Evolutionary conservation across 2,329 filamentous ascomycete species (phyloP).

Genomic region (Sporothrix curviconia): DNA sequence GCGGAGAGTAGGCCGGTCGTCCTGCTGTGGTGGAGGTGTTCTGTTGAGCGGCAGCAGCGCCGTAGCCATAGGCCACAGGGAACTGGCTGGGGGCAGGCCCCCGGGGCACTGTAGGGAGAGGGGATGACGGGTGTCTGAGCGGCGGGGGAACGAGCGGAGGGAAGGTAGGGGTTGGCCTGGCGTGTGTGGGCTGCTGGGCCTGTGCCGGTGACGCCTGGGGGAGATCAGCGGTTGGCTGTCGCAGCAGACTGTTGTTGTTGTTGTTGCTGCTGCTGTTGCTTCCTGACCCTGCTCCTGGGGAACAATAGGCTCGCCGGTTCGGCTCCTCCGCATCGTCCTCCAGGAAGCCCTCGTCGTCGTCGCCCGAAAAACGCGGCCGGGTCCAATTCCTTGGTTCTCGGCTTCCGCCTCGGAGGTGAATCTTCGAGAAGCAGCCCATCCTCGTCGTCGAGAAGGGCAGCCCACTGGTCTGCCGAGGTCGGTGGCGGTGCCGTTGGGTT

Average conservation of each 20-base stretch:
- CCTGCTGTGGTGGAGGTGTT: conserved; percentile 23
- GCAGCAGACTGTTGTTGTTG: background rate
- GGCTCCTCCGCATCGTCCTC: conserved; percentile 55
- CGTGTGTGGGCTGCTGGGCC: conserved; percentile 4
- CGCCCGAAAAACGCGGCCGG: conserved; percentile 63
- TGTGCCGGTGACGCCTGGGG: conserved; percentile 12
- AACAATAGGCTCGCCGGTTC: conserved; percentile 16
- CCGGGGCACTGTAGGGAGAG: background rate
- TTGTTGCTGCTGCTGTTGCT: background rate
- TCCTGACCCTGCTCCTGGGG: conserved; percentile 22
- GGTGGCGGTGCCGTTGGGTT: conserved; percentile 34
- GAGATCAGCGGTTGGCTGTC: conserved; percentile 15
- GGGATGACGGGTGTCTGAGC: conserved; percentile 3
- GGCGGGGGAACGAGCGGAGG: conserved; percentile 11
- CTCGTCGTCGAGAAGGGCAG: conserved; percentile 70
- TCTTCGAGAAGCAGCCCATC: conserved; percentile 61
- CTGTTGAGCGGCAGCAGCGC: conserved; percentile 16
- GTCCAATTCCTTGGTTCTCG: conserved; percentile 46
- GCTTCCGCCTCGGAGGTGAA: conserved; percentile 21
- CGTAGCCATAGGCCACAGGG: conserved; percentile 14
- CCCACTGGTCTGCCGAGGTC: conserved; percentile 78
- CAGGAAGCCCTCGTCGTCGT: conserved; percentile 80
- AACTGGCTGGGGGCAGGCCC: conserved; percentile 9
- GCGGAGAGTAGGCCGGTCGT: background rate
- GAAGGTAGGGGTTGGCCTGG: conserved; percentile 19